Evolutionary conservation across 208 protist genomes (phyloP).

Genomic region (Crithidia mellificae): DNA sequence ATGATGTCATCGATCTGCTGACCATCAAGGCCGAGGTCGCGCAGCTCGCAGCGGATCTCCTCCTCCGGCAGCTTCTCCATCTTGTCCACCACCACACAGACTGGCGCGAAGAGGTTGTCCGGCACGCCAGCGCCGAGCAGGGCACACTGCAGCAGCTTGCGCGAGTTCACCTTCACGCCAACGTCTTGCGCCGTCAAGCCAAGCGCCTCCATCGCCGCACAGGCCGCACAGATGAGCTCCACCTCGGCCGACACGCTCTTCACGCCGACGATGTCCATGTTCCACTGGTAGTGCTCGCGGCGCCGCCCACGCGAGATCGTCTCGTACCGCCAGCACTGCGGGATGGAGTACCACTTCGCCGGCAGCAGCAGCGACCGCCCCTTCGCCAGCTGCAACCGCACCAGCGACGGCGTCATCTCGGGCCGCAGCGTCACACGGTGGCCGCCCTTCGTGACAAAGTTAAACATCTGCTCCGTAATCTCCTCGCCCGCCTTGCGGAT

Average conservation of each 20-base stretch:
- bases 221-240: constrained; percentile 91
- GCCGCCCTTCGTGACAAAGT: constrained; percentile 94
- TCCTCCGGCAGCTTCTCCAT: constrained; percentile 92
- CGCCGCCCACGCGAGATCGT: constrained; percentile 93
- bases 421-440: constrained; percentile 92
- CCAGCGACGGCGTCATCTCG: constrained; percentile 96
- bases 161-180: constrained; percentile 92
- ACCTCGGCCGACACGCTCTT: constrained; percentile 89
- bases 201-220: constrained; percentile 74
- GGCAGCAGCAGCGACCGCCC: constrained; percentile 90
- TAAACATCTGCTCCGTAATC: constrained; percentile 97
- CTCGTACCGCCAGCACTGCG: constrained; percentile 97
- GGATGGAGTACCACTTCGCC: constrained; percentile 95
- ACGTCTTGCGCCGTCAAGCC: constrained; percentile 90
- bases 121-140: constrained; percentile 74
- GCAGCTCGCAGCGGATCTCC: constrained; percentile 81
- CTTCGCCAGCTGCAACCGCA: constrained; percentile 88
- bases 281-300: constrained; percentile 97
- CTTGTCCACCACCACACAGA: constrained; percentile 96
- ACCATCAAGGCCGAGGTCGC: constrained; percentile 54
- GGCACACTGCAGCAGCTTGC: constrained; percentile 91
- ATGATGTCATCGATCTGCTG: constrained; percentile 79
- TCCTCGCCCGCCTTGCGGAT: constrained; percentile 95
- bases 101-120: constrained; percentile 82
- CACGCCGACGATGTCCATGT: constrained; percentile 97